phyloP scores from a whole-genome alignment of 2,329 filamentous ascomycete genomes.

The Talaromyces sp. region DNA sequence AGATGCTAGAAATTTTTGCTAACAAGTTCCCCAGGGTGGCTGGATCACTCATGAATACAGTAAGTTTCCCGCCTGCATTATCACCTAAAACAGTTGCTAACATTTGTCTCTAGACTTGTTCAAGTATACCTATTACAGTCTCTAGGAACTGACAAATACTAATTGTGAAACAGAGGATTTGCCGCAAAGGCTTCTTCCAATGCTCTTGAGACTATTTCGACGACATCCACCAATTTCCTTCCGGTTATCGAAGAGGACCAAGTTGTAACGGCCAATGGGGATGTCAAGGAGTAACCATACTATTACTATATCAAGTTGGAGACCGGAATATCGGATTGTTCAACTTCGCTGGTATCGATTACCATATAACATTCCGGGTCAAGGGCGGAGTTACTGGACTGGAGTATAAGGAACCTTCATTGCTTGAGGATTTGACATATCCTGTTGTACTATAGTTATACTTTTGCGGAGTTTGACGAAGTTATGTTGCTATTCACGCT shows the following conservation, averaged over 20 bases:
- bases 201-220: slow-evolving; percentile 61
- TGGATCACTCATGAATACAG: slow-evolving; percentile 76
- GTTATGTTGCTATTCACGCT: neutral
- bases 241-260: slow-evolving; percentile 73
- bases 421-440: neutral
- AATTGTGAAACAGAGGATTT: slow-evolving; percentile 58
- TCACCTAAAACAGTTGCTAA: neutral
- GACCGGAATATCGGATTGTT: too few species aligned
- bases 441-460: neutral
- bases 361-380: neutral
- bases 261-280: slow-evolving; percentile 48
- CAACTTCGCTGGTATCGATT: neutral
- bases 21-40: slow-evolving; percentile 48
- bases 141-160: slow-evolving; percentile 1
- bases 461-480: neutral
- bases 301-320: neutral
- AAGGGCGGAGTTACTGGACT: neutral
- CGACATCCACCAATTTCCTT: slow-evolving; percentile 55
- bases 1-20: slow-evolving; percentile 9
- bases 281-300: slow-evolving; percentile 4
- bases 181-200: slow-evolving; percentile 66
- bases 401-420: neutral
- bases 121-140: slow-evolving; percentile 26
- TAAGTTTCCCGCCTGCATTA: slow-evolving; percentile 38
- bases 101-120: slow-evolving; percentile 27